These are phyloP conservation scores for Sporothrix dimorphospora DNA, from an alignment of 2,329 filamentous ascomycete genomes.

Conservation along the genomic window DNA sequence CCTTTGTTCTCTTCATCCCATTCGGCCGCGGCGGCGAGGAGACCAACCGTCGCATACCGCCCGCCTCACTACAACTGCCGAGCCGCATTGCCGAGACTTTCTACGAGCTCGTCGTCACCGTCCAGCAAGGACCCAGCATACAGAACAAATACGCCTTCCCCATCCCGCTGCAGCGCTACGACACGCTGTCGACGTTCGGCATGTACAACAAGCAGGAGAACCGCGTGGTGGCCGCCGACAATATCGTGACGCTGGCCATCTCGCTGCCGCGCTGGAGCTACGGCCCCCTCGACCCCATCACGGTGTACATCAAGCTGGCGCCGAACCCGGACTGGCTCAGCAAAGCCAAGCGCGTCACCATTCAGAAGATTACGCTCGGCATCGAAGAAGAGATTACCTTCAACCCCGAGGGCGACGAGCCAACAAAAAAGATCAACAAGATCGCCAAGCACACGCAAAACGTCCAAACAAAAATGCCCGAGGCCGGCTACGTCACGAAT, in stretches of 20 bases:
- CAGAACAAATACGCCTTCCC: constrained; percentile 92
- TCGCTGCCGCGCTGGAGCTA: constrained; percentile 96
- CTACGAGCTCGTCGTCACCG: constrained; percentile 94
- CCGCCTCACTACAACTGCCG: constrained; percentile 85
- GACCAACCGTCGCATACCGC: constrained; percentile 84
- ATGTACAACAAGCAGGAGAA: constrained; percentile 98
- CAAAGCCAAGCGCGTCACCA: constrained; percentile 89
- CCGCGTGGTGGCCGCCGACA: constrained; percentile 82
- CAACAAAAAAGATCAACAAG: constrained; percentile 84
- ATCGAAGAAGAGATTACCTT: constrained; percentile 99
- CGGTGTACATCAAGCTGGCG: constrained; percentile 90
- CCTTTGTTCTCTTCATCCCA: constrained; percentile 96
- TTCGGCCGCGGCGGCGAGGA: constrained; percentile 91
- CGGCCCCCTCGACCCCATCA: constrained; percentile 91
- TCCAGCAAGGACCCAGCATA: constrained; percentile 84
- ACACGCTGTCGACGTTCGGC: constrained; percentile 96
- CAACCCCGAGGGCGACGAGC: constrained; percentile 96
- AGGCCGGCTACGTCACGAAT: constrained; percentile 91
- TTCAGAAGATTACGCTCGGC: constrained; percentile 88
- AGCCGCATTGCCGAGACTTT: constrained; percentile 95
- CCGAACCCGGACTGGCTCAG: constrained; percentile 90
- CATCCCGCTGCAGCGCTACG: constrained; percentile 88
- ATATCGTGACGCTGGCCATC: constrained; percentile 87
- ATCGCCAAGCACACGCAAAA: constrained; percentile 81
- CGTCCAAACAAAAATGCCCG: constrained; percentile 83